Percentiles rank a stretch among this genome's conserved stretches.
Conservation (phyloP, 2,329 filamentous ascomycete species). For the Aspergillus uvarum region DNA sequence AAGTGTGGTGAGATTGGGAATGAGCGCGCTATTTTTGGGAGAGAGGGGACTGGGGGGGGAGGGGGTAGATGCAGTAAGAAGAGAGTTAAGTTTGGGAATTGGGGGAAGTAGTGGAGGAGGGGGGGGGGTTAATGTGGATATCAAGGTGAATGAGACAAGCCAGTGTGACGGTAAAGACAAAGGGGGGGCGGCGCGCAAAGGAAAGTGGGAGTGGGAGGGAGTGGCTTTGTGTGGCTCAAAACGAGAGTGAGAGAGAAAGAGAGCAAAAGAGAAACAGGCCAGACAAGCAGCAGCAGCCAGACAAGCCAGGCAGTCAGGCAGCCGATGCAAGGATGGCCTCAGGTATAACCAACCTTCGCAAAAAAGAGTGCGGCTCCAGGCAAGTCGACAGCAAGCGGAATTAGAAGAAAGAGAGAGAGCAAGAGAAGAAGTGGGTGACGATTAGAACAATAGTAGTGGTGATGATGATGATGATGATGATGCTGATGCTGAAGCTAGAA, state of each 20-base stretch:
- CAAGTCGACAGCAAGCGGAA: background rate
- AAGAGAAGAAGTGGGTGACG: background rate
- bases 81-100: background rate
- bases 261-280: background rate
- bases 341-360: slow-evolving; percentile 16
- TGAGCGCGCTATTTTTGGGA: slow-evolving; percentile 12
- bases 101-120: background rate
- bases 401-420: slow-evolving; percentile 4
- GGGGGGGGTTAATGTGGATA: background rate
- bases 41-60: slow-evolving; percentile 4
- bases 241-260: slow-evolving; percentile 2
- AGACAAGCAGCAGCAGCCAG: background rate
- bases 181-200: background rate
- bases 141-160: background rate
- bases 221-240: background rate
- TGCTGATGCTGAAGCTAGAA: background rate
- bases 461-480: slow-evolving; percentile 6
- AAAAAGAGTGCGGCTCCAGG: background rate
- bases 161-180: slow-evolving; percentile 4
- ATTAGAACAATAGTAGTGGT: background rate
- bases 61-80: background rate
- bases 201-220: background rate
- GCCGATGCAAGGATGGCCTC: slow-evolving; percentile 3
- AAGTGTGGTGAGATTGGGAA: slow-evolving; percentile 8
- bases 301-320: background rate